These are phyloP conservation scores for Phytophthora megakarya DNA, from an alignment of 352 stramenopile species.

Conservation along the genomic window DNA sequence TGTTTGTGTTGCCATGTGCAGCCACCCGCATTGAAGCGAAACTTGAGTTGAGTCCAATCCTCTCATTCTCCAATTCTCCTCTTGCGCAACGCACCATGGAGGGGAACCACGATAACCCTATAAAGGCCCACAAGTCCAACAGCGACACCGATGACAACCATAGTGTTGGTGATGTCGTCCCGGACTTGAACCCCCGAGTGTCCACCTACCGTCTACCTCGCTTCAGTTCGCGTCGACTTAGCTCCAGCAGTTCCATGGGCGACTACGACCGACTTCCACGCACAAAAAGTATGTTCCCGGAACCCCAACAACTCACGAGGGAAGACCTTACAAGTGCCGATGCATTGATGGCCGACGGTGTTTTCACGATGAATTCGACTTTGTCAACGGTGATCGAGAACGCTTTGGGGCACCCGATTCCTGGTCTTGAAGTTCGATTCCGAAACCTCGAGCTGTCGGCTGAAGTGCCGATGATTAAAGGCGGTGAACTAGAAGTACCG, in stretches of 20 bases:
- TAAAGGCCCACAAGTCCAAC: background rate
- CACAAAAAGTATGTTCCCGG: constrained; percentile 35
- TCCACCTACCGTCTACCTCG: constrained; percentile 36
- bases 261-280: constrained; percentile 23
- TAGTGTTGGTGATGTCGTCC: constrained; percentile 23
- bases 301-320: constrained; percentile 33
- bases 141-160: constrained; percentile 23
- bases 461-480: constrained; percentile 27
- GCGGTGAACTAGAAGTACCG: constrained; percentile 38
- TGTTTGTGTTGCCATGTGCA: no score
- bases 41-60: no score
- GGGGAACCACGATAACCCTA: constrained; percentile 9
- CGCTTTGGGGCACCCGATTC: constrained; percentile 45
- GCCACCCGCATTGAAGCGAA: no score
- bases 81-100: constrained; percentile 18
- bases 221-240: constrained; percentile 38
- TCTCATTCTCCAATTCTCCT: constrained; percentile 26
- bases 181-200: constrained; percentile 7
- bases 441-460: constrained; percentile 51
- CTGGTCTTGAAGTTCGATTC: constrained; percentile 63
- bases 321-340: constrained; percentile 53
- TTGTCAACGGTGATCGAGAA: constrained; percentile 55
- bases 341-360: constrained; percentile 49
- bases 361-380: constrained; percentile 61
- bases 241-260: constrained; percentile 25